Conservation (phyloP, 768 basidiomycete species). For the Epithele typhae region DNA sequence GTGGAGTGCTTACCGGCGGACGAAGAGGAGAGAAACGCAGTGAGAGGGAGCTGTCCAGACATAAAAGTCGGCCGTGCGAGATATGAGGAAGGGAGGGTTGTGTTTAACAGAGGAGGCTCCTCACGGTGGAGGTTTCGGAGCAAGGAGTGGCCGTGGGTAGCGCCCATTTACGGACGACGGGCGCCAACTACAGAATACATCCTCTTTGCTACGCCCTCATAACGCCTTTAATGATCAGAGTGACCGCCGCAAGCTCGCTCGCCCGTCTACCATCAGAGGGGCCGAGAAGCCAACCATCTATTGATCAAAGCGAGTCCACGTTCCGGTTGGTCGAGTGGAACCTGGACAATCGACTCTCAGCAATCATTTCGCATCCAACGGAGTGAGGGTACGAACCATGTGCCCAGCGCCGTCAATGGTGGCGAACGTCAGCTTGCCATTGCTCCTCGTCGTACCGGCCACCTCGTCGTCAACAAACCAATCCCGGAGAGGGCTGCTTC, state of each 20-base stretch:
- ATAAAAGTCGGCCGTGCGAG: too few species aligned
- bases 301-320: constrained; percentile 47
- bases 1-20: too few species aligned
- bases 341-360: constrained; percentile 31
- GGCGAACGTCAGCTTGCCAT: constrained; percentile 55
- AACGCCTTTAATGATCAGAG: too few species aligned
- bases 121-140: too few species aligned
- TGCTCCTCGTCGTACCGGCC: constrained; percentile 51
- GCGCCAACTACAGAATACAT: too few species aligned
- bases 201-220: too few species aligned
- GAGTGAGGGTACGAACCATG: constrained; percentile 41
- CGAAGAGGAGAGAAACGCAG: constrained; percentile 1
- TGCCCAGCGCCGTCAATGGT: constrained; percentile 67
- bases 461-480: constrained; percentile 51
- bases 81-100: too few species aligned
- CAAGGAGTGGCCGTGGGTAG: too few species aligned
- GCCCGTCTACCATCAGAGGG: constrained; percentile 11
- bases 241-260: neutral
- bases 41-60: constrained; percentile 6
- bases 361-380: neutral
- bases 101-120: too few species aligned
- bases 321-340: constrained; percentile 59
- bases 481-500: constrained; percentile 34
- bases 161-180: too few species aligned
- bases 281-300: constrained; percentile 38